Evolutionary conservation across 805 yeast genomes (phyloP), one percentile per base, ranked within the genome.

Genomic region (Zygoascus flipseniorum): DNA sequence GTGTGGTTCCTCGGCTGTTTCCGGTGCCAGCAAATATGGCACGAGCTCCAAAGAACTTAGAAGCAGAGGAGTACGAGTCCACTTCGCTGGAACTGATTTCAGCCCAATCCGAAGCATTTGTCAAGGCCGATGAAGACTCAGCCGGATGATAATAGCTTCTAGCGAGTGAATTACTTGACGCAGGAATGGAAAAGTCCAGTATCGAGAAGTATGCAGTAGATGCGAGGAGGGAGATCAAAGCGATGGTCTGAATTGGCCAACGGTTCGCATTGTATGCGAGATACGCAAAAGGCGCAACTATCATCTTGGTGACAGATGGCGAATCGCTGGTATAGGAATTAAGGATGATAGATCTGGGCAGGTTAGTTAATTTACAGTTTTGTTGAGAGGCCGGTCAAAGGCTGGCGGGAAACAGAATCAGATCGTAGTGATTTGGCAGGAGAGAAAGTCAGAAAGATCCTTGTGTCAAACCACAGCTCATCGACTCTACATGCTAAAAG

Each of bases 241-340:
- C 80, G 51, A 90, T 82, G 52, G 89, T 78, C 69, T 90, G 98
- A 60, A 92, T 87, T 16, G 99, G 99, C 64, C 83, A 78, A 55
- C 79, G 78, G 13, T 96, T 93, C 51, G 92, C 80, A 20, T 76
- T 66, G 54, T 67, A 71, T 11, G 80, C 51, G 13, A 54, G 93
- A 62, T 86, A 83, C 51, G 79, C 87, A 51, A 43, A 51, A 13
- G 43, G 37, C 31, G 49, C 28, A 31, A 45, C 18, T 14, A 42
- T 5, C 39, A 35, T 35, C 39, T 35, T 35, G 39, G 28, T 3
- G 28, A 23, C 28, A 6, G 28, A 23, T 23, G 28, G 28, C 28
- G 28, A 23, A 23, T 23, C 28, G 6, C 3, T 23, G 28, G 28
- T 23, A 23, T 23, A 23, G 28, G 28, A 23, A 23, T 23, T 23